phyloP scores from a whole-genome alignment of 2,329 filamentous ascomycete species.

The Penicillium thymicola region DNA sequence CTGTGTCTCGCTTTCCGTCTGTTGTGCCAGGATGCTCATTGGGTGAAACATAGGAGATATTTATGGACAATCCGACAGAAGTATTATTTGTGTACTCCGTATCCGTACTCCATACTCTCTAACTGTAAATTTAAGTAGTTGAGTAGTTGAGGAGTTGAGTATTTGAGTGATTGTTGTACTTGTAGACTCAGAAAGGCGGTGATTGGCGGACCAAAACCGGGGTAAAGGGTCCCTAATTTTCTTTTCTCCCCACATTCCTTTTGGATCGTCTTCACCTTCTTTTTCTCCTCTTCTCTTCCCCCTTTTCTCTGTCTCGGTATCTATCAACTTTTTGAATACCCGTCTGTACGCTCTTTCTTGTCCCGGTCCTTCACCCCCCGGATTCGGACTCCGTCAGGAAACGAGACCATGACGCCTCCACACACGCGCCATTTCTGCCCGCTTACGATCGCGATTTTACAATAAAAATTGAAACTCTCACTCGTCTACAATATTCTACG shows the following conservation, averaged over 20 bases:
- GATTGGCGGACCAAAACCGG: background rate
- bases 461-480: background rate
- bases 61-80: background rate
- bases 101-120: no score
- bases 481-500: background rate
- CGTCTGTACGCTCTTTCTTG: background rate
- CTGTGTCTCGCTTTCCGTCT: background rate
- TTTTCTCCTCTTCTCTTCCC: background rate
- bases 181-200: background rate
- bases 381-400: background rate
- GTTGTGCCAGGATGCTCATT: background rate
- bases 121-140: background rate
- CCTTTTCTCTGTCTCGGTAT: background rate
- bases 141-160: background rate
- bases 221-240: slow-evolving; percentile 6
- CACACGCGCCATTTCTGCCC: background rate
- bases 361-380: background rate
- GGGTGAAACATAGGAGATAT: background rate
- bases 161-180: no score
- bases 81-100: background rate
- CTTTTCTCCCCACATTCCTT: slow-evolving; percentile 1
- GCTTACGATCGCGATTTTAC: background rate
- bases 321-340: background rate
- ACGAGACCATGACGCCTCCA: slow-evolving; percentile 6
- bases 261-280: background rate